These are phyloP conservation scores for Globisporangium alternatum DNA, from an alignment of 352 stramenopile species.

Conservation along the genomic window DNA sequence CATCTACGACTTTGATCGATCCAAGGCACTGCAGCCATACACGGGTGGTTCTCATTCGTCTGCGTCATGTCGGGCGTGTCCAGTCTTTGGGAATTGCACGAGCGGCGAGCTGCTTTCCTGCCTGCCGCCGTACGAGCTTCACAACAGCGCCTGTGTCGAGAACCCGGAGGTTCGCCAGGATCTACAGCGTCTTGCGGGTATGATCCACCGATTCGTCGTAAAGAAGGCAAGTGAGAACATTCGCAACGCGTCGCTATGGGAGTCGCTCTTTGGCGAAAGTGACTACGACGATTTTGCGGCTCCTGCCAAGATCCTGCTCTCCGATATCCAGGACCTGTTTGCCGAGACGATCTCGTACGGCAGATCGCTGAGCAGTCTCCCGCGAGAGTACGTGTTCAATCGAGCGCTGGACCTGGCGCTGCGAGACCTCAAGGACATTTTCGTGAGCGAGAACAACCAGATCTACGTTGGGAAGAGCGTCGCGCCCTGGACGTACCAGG, in stretches of 20 bases:
- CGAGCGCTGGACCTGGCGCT: conserved; percentile 60
- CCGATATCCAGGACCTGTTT: conserved; percentile 48
- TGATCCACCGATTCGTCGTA: conserved; percentile 46
- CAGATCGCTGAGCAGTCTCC: conserved; percentile 37
- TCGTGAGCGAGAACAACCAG: conserved; percentile 42
- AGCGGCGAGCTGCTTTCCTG: conserved; percentile 49
- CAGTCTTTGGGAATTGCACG: conserved; percentile 56
- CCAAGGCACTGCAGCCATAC: conserved; percentile 51
- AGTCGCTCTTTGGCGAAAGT: conserved; percentile 17
- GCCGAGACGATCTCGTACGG: conserved; percentile 37
- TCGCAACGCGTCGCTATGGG: conserved; percentile 34
- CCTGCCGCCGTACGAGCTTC: conserved; percentile 42
- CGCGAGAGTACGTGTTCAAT: conserved; percentile 55
- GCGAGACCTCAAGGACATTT: conserved; percentile 48
- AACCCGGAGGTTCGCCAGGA: conserved; percentile 46
- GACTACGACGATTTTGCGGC: conserved; percentile 18
- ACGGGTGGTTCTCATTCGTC: conserved; percentile 18
- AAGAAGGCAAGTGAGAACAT: conserved; percentile 31
- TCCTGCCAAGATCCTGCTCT: conserved; percentile 43
- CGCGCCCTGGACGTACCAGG: conserved; percentile 51
- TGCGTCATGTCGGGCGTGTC: conserved; percentile 45
- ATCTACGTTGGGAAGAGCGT: conserved; percentile 44
- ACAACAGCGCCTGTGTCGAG: conserved; percentile 50
- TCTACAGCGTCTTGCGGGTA: conserved; percentile 38
- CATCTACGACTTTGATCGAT: conserved; percentile 35